Base-by-base conservation (phyloP, 805 yeast species). In the Blastobotrys peoriensis region DNA sequence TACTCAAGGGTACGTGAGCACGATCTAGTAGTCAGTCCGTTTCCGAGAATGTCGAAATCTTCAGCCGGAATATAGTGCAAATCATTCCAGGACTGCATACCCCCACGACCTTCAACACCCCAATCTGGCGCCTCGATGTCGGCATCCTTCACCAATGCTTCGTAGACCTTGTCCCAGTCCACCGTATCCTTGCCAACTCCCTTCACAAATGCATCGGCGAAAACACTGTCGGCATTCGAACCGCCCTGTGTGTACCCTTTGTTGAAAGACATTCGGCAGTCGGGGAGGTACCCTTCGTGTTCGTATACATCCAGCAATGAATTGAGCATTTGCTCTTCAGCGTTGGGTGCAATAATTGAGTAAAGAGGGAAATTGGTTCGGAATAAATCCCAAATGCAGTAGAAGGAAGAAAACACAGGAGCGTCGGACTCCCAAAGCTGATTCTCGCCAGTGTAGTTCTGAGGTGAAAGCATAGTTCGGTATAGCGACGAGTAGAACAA, bases 191-290 rank as follows among this genome's bases (percentile, higher is more conserved):
- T 46, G 15, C 48, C 49, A 13, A 65, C 49, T 3, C 55, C 53
- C 46, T 66, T 66, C 4, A 58, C 48, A 41, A 50, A 63, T 1
- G 68, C 69, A 50, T 66, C 70, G 5, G 68, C 67, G 36, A 66
- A 51, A 4, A 64, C 55, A 30, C 65, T 62, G 45, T 66, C 70
- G 3, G 68, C 61, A 43, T 65, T 64, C 23, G 63, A 55, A 0
- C 69, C 70, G 16, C 70, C 70, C 46, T 65, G 68, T 3, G 68
- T 63, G 35, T 63, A 53, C 8, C 69, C 69, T 38, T 63, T 63
- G 47, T 66, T 65, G 40, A 62, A 61, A 16, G 67, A 66, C 21
- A 64, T 54, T 21, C 70, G 53, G 3, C 65, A 69, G 45, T 66
- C 70, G 0, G 69, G 69, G 44, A 65, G 59, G 46, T 53, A 66